These are phyloP conservation scores for Rhinocladiella similis DNA, from an alignment of 2,329 filamentous ascomycete genomes.

Conservation along the genomic window DNA sequence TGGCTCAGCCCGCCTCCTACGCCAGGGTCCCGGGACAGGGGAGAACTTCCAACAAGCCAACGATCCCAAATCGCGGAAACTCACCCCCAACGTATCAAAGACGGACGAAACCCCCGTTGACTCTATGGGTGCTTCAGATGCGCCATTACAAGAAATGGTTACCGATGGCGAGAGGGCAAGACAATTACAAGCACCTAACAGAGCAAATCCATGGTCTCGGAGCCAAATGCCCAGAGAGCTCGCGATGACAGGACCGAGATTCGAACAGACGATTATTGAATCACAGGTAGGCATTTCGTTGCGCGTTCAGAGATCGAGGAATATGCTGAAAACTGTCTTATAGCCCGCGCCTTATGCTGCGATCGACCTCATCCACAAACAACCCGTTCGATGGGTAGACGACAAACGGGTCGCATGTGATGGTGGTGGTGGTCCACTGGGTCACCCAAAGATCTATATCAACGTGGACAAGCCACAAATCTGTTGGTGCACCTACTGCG, in stretches of 20 bases:
- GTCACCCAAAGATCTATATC: conserved; percentile 94
- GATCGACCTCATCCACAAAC: conserved; percentile 93
- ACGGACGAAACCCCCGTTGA: conserved; percentile 60
- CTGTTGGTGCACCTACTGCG: conserved; percentile 86
- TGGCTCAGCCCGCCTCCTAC: conserved; percentile 25
- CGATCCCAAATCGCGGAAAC: conserved; percentile 54
- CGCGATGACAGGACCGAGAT: conserved; percentile 91
- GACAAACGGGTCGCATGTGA: conserved; percentile 81
- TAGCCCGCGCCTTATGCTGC: conserved; percentile 87
- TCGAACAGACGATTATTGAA: conserved; percentile 95
- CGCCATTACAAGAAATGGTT: conserved; percentile 56
- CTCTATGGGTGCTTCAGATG: conserved; percentile 51
- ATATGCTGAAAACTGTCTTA: conserved; percentile 9
- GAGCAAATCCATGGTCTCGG: conserved; percentile 74
- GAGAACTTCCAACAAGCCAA: conserved; percentile 53
- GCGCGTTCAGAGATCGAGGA: conserved; percentile 32
- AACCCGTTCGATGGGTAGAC: conserved; percentile 90
- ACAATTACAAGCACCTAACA: conserved; percentile 81
- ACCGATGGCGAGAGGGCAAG: conserved; percentile 57
- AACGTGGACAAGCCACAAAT: conserved; percentile 98
- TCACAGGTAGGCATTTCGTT: conserved; percentile 67
- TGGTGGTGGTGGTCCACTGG: conserved; percentile 84
- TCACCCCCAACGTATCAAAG: conserved; percentile 58
- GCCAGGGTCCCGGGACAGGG: conserved; percentile 27
- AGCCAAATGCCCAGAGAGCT: conserved; percentile 78